These are phyloP conservation scores for Sergeia podlipaevii DNA, from an alignment of 208 protist species.

Conservation along the genomic window DNA sequence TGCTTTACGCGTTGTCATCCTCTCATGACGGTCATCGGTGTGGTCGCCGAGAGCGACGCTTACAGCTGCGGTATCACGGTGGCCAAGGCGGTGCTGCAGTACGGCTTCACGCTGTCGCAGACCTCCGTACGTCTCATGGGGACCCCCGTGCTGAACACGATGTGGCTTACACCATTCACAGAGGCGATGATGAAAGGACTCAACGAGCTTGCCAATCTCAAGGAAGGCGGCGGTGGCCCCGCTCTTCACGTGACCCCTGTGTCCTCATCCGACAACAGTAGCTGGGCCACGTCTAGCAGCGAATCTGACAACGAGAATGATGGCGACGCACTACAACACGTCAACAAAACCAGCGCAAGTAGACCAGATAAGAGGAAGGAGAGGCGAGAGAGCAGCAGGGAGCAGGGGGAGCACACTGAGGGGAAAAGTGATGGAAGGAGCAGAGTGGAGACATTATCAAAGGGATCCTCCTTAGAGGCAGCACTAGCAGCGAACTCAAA, in stretches of 20 bases:
- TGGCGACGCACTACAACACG: background rate
- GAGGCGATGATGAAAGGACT: constrained; percentile 52
- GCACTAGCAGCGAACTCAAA: no score
- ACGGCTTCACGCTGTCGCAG: constrained; percentile 44
- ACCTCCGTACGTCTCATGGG: constrained; percentile 42
- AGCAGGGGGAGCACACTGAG: no score
- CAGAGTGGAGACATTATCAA: no score
- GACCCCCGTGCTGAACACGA: constrained; percentile 20
- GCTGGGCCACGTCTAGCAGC: no score
- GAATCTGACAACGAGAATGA: background rate
- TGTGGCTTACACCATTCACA: constrained; percentile 48
- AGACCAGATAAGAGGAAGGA: no score
- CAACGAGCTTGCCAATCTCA: constrained; percentile 33
- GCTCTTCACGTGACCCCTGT: background rate
- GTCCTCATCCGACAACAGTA: background rate
- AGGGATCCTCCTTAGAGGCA: no score
- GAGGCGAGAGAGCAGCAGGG: no score
- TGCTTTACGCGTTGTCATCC: constrained; percentile 47
- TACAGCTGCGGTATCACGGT: constrained; percentile 42
- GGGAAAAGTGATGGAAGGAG: no score
- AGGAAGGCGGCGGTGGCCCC: background rate
- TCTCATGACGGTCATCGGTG: constrained; percentile 48
- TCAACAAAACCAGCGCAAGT: no score
- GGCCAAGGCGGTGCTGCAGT: constrained; percentile 45
- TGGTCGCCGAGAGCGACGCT: constrained; percentile 36